A percentile compares a stretch with the other conserved stretches of the same genome.
Conservation (phyloP, 208 protist genomes). For the Blastocrithidia nonstop region DNA sequence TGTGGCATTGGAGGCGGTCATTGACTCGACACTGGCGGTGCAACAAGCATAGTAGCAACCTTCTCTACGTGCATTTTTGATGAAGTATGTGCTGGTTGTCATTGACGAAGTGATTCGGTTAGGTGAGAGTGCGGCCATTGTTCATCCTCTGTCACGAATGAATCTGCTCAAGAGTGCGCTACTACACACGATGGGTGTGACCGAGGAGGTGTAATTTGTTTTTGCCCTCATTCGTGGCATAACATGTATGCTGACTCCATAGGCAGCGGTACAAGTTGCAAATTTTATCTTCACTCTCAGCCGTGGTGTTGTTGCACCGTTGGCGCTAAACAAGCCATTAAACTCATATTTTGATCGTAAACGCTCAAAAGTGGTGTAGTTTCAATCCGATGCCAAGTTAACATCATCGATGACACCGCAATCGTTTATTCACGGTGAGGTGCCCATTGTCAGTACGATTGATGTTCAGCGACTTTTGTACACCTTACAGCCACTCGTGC, state of each 20-base stretch:
- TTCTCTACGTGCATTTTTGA: constrained; percentile 39
- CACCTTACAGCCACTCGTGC: constrained; percentile 81
- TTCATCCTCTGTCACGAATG: constrained; percentile 81
- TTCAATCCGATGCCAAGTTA: constrained; percentile 38
- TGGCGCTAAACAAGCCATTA: constrained; percentile 39
- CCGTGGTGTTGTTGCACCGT: no score
- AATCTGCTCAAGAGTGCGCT: constrained; percentile 81
- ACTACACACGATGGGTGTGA: constrained; percentile 30
- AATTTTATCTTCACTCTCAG: constrained; percentile 67
- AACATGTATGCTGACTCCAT: constrained; percentile 23
- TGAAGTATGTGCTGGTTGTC: constrained; percentile 69
- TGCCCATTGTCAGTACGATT: constrained; percentile 75
- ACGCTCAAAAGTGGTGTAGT: constrained; percentile 20
- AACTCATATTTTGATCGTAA: constrained; percentile 81
- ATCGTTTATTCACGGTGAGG: constrained; percentile 31
- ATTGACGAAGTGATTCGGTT: constrained; percentile 46
- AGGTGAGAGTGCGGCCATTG: constrained; percentile 40
- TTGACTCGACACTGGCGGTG: constrained; percentile 59
- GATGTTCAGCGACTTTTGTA: constrained; percentile 82
- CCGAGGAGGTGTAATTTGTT: constrained; percentile 61
- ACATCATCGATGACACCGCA: constrained; percentile 8
- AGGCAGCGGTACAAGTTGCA: constrained; percentile 50
- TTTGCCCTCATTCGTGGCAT: constrained; percentile 51
- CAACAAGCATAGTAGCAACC: constrained; percentile 18
- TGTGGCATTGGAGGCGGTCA: constrained; percentile 69